Evolutionary conservation across 2,329 filamentous ascomycete genomes (phyloP), one percentile per base, ranked within the genome.

Genomic region (Monosporascus sp.): DNA sequence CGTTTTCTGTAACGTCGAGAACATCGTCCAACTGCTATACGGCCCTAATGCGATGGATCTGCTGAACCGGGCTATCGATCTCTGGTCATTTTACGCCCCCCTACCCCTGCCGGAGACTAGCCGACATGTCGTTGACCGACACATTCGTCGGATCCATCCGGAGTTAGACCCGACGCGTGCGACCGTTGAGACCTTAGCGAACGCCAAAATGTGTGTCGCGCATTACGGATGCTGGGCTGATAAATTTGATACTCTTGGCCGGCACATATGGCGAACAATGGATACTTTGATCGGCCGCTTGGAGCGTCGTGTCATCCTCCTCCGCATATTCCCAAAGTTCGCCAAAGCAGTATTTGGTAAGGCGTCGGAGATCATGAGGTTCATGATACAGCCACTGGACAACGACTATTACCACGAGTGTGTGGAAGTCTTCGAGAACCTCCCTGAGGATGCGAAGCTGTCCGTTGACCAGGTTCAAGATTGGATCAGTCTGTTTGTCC

Each of bases 221-320:
- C 57, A 56, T 48, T 59, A 57, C 20, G 55, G 57, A 14, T 55
- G 49, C 20, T 59, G 57, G 57, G 38, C 55, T 9, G 9, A 20
- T 9, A 50, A 24, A 26, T 22, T 35, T 14, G 48, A 55, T 26
- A 37, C 48, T n/a, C 9, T 46, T 24, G 51, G 51, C n/a, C 43
- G 44, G 22, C 22, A 28, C 7, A 22, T 53, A 11, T 15, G 35
- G 40, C 47, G 15, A 9, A 53, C 51, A 6, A 15, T 22, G 7
- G 48, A 55, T 22, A 8, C 46, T 26, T 43, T 3, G n/a, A 40
- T 49, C 8, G 22, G n/a, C n/a, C 40, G 40, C 11, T 43, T 24
- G 22, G 22, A 24, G 22, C 22, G 22, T 24, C 22, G 22, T 3
- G 22, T 24, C 22, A 24, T 24, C 22, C 22, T 24, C 22, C 22